Evolutionary conservation across 1,139 yeast genomes (phyloP).

Genomic region (Taphrina populina): DNA sequence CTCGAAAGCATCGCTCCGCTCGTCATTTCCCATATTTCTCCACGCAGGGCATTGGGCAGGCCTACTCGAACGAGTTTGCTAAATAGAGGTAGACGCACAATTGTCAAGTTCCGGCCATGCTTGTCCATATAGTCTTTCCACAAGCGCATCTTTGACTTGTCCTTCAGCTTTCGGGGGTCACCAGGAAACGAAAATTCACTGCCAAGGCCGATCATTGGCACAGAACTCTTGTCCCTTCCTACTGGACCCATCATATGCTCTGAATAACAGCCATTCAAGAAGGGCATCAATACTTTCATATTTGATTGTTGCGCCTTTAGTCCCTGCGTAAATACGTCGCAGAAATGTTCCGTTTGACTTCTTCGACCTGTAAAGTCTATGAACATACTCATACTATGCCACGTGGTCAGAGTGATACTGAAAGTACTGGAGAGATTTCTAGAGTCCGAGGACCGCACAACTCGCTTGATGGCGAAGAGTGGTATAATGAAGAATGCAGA

Average conservation of each 20-base stretch:
- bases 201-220: slow-evolving; percentile 79
- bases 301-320: slow-evolving; percentile 64
- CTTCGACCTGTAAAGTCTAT: slow-evolving; percentile 76
- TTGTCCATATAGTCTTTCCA: slow-evolving; percentile 89
- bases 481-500: slow-evolving; percentile 71
- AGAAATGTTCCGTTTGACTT: slow-evolving; percentile 77
- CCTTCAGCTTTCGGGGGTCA: slow-evolving; percentile 66
- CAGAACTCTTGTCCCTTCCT: slow-evolving; percentile 47
- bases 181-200: slow-evolving; percentile 77
- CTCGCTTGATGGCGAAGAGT: slow-evolving; percentile 74
- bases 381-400: slow-evolving; percentile 62
- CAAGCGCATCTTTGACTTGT: slow-evolving; percentile 79
- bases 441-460: too few species aligned
- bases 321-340: slow-evolving; percentile 61
- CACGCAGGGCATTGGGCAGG: slow-evolving; percentile 84
- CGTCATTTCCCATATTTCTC: slow-evolving; percentile 93
- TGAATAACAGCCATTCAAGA: slow-evolving; percentile 73
- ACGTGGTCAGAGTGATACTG: slow-evolving; percentile 69
- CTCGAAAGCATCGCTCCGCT: slow-evolving; percentile 82
- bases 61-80: slow-evolving; percentile 85
- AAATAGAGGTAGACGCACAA: slow-evolving; percentile 72
- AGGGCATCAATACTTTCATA: slow-evolving; percentile 61
- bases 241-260: slow-evolving; percentile 55
- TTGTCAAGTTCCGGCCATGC: slow-evolving; percentile 79
- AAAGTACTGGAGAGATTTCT: slow-evolving; percentile 82